These are phyloP conservation scores for Flammula alnicola DNA, from an alignment of 1,284 basidiomycete species.

Conservation along the genomic window DNA sequence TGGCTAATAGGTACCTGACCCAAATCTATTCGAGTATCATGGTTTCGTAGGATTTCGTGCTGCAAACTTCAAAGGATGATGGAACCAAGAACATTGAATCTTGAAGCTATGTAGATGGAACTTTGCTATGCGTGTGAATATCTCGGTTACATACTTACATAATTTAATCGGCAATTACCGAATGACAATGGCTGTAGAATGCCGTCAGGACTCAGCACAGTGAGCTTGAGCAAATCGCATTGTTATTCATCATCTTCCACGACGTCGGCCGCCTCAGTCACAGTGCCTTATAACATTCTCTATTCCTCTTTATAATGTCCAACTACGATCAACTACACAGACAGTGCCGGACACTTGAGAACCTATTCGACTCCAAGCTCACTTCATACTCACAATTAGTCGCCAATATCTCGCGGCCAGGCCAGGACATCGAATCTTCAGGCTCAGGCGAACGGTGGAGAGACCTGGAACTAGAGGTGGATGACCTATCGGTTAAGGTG, in stretches of 20 bases:
- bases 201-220: too few species aligned
- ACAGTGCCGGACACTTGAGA: slow-evolving; percentile 90
- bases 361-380: slow-evolving; percentile 88
- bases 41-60: too few species aligned
- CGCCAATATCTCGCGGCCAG: slow-evolving; percentile 67
- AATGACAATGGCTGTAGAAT: too few species aligned
- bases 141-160: too few species aligned
- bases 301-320: slow-evolving; percentile 50
- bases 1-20: too few species aligned
- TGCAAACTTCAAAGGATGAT: too few species aligned
- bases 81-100: too few species aligned
- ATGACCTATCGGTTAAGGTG: slow-evolving; percentile 88
- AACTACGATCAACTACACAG: slow-evolving; percentile 81
- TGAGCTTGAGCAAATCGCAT: too few species aligned
- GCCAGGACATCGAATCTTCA: slow-evolving; percentile 71
- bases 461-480: slow-evolving; percentile 86
- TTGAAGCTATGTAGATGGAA: too few species aligned
- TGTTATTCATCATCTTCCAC: background rate
- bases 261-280: background rate
- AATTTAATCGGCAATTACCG: too few species aligned
- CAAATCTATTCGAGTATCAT: too few species aligned
- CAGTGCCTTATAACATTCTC: background rate
- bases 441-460: slow-evolving; percentile 73
- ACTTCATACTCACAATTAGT: slow-evolving; percentile 89
- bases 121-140: too few species aligned